phyloP scores from a whole-genome alignment of 208 protist genomes.

The Spongospora subterranea region DNA sequence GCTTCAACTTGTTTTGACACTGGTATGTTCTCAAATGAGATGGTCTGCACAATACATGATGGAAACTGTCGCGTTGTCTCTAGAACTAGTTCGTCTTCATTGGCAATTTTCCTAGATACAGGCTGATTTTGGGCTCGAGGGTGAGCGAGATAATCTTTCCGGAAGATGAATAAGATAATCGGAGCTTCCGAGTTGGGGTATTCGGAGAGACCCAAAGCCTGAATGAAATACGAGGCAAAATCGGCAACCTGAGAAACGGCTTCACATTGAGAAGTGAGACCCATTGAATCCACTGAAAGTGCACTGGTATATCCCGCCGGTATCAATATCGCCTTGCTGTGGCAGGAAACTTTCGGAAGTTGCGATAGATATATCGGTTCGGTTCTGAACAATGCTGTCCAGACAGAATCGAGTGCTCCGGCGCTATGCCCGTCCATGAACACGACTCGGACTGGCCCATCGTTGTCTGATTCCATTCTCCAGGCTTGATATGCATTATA shows the following conservation, averaged over 20 bases:
- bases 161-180: neutral
- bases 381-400: neutral
- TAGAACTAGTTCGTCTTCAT: neutral
- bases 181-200: neutral
- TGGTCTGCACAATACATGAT: neutral
- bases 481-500: conserved; percentile 56
- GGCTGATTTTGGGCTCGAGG: neutral
- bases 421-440: conserved; percentile 56
- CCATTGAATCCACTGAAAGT: conserved; percentile 11
- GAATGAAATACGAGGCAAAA: neutral
- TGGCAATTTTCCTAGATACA: neutral
- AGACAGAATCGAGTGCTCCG: conserved; percentile 17
- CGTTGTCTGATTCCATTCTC: neutral
- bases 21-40: conserved; percentile 16
- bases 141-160: conserved; percentile 17
- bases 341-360: neutral
- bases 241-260: neutral
- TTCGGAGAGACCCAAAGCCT: neutral
- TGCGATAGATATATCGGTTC: neutral
- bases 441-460: neutral
- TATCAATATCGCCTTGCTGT: conserved; percentile 17
- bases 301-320: conserved; percentile 41
- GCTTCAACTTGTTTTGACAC: neutral
- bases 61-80: neutral
- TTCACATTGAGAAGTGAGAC: neutral